Evolutionary conservation across 192 early-diverging fungal species (phyloP), one percentile per base, ranked within the genome.

Genomic region (Coemansia sp.): DNA sequence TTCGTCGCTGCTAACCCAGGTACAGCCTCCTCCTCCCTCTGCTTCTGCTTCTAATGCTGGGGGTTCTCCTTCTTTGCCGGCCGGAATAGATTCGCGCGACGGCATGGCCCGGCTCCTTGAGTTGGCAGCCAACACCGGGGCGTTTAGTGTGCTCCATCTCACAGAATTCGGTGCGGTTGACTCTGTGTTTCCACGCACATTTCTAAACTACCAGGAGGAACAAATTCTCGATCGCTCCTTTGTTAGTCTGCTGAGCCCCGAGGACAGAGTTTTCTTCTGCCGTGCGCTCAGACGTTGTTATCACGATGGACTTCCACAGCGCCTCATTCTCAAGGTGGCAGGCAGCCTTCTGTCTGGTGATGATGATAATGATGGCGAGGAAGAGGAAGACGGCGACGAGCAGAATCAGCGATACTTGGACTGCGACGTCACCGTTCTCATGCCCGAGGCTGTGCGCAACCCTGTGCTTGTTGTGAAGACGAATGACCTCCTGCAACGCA

Each of bases 401-500:
- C 5, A 65, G 37, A 17, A 14, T 45, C 42, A 58, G 55, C 43
- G 43, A 32, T 73, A 70, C 43, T 14, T 81, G 25, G 71, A 64
- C 37, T 81, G 79, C 64, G 79, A 81, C 68, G 79, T 81, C 71
- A 81, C 79, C 12, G 68, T 81, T n/a, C 71, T 81, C 43, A 64
- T 81, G 67, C 79, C 79, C 44, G 79, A 81, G 51, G 53, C 70
- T 44, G 67, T 70, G 64, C 74, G 74, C 64, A 70, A 71, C 32
- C 79, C 71, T 17, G 79, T 81, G 67, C 74, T 81, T 12, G 56
- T 81, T 67, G 79, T 76, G 41, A 67, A 70, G n/a, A 69, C 72
- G 58, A 75, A 49, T 64, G 77, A 79, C 67, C 74, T 48, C 39
- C 67, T 22, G 4, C 46, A 37, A 46, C 32, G 39, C 57, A 65